phyloP scores from a whole-genome alignment of 1,284 basidiomycete genomes.

The Apiotrichum gracile region DNA sequence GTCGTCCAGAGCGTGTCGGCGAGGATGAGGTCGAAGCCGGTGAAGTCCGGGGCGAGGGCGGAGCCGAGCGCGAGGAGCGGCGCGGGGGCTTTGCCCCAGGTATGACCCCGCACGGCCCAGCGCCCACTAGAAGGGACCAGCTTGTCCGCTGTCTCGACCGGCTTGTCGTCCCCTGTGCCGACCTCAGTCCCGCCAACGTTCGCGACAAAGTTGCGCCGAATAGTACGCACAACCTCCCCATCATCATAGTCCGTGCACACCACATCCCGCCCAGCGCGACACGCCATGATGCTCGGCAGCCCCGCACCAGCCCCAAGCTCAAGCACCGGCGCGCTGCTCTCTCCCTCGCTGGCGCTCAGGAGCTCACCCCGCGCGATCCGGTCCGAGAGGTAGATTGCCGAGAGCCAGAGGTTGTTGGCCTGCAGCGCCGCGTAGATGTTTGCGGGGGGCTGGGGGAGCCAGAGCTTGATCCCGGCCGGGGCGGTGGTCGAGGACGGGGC shows the following conservation, averaged over 20 bases:
- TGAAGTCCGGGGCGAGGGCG: too few relatives aligned
- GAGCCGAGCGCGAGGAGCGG: conserved; percentile 16
- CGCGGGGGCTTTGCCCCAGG: conserved; percentile 32
- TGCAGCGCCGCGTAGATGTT: conserved; percentile 38
- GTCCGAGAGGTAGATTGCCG: conserved; percentile 41
- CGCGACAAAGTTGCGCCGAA: conserved; percentile 27
- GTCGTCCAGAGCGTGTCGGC: conserved; percentile 44
- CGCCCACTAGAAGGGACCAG: not conserved
- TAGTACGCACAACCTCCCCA: conserved; percentile 21
- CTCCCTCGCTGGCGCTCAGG: too few relatives aligned
- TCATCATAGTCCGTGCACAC: conserved; percentile 44
- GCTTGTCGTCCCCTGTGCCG: not conserved
- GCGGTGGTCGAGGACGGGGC: conserved; percentile 9
- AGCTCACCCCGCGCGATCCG: conserved; percentile 13
- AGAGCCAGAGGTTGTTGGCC: conserved; percentile 44
- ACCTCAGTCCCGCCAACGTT: not conserved
- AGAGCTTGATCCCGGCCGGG: conserved; percentile 23
- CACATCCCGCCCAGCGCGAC: conserved; percentile 16
- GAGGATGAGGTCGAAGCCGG: conserved; percentile 36
- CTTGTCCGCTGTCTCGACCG: not conserved
- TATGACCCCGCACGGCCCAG: conserved; percentile 31
- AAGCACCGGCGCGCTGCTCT: conserved; percentile 13
- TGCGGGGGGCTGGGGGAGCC: conserved; percentile 34
- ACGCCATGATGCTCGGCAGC: conserved; percentile 31
- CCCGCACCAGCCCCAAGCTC: conserved; percentile 45